A percentile compares a stretch with the other conserved stretches of the same genome.
Conservation (phyloP, 2,329 filamentous ascomycete species). For the Coccinonectria pachysandricola region DNA sequence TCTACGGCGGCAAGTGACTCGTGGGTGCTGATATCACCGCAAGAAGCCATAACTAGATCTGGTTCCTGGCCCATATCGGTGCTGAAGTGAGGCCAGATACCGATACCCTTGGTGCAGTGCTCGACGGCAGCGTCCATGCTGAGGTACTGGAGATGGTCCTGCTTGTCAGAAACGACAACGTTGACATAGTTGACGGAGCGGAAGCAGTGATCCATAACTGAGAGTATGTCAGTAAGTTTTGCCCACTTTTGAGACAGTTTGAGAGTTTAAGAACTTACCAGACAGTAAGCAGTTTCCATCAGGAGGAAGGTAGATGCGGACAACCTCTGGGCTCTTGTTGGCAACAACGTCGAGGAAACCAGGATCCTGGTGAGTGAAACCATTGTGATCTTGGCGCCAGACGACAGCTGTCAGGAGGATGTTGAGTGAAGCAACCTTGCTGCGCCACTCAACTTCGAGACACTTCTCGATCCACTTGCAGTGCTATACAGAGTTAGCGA, state of each 20-base stretch:
- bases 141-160: conserved; percentile 68
- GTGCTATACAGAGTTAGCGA: conserved; percentile 35
- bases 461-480: conserved; percentile 81
- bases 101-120: conserved; percentile 69
- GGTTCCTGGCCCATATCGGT: conserved; percentile 60
- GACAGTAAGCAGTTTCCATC: conserved; percentile 71
- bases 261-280: conserved; percentile 13
- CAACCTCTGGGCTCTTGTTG: conserved; percentile 71
- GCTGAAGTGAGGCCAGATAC: conserved; percentile 68
- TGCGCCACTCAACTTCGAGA: conserved; percentile 68
- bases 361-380: conserved; percentile 73
- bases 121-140: conserved; percentile 60
- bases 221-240: conserved; percentile 7
- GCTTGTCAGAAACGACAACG: conserved; percentile 70
- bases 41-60: conserved; percentile 66
- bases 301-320: conserved; percentile 70
- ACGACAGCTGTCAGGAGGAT: conserved; percentile 70
- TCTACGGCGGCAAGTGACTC: conserved; percentile 67
- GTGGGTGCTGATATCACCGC: conserved; percentile 64
- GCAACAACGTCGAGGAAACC: conserved; percentile 71
- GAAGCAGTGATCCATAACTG: conserved; percentile 65
- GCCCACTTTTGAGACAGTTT: neutral
- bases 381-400: conserved; percentile 77
- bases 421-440: conserved; percentile 64
- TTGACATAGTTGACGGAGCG: conserved; percentile 70